A percentile compares a stretch with the other conserved stretches of the same genome.
Conservation (phyloP, 371 early-diverging fungal genomes). For the Mortierella sp. region DNA sequence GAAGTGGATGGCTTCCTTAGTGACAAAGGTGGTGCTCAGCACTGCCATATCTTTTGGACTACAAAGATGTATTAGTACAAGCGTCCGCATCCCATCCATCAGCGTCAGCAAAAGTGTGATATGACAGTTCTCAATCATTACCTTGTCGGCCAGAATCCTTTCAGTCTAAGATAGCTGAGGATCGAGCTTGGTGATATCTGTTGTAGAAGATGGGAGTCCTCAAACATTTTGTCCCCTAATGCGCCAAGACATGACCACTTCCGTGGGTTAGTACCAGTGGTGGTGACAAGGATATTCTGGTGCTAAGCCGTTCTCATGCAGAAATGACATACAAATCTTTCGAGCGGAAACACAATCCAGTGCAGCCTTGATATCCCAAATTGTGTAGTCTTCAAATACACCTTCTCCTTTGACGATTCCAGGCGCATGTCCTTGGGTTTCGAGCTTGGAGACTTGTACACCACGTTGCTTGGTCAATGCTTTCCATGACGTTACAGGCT, state of each 20-base stretch:
- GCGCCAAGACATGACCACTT: background rate
- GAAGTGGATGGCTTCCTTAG: slow-evolving; percentile 58
- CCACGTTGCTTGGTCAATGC: slow-evolving; percentile 38
- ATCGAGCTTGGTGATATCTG: slow-evolving; percentile 61
- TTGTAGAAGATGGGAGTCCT: slow-evolving; percentile 56
- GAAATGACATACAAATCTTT: slow-evolving; percentile 33
- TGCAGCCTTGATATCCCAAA: slow-evolving; percentile 69
- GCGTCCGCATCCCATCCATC: no score
- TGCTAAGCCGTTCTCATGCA: background rate
- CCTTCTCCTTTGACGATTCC: slow-evolving; percentile 63
- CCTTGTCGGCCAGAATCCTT: slow-evolving; percentile 69
- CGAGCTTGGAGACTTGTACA: slow-evolving; percentile 56
- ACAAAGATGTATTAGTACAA: background rate
- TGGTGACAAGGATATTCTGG: no score
- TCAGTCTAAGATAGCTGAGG: slow-evolving; percentile 60
- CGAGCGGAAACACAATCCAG: slow-evolving; percentile 55
- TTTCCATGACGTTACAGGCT: slow-evolving; percentile 49
- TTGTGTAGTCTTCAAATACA: slow-evolving; percentile 61
- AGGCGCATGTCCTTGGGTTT: slow-evolving; percentile 60
- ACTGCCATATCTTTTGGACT: slow-evolving; percentile 65
- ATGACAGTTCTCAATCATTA: slow-evolving; percentile 12
- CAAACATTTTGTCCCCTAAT: slow-evolving; percentile 65
- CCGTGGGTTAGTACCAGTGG: background rate
- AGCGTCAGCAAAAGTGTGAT: no score
- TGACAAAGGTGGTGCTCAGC: slow-evolving; percentile 60